Evolutionary conservation across 495 filamentous ascomycete species (phyloP).

Genomic region (Acidiella bohemica): DNA sequence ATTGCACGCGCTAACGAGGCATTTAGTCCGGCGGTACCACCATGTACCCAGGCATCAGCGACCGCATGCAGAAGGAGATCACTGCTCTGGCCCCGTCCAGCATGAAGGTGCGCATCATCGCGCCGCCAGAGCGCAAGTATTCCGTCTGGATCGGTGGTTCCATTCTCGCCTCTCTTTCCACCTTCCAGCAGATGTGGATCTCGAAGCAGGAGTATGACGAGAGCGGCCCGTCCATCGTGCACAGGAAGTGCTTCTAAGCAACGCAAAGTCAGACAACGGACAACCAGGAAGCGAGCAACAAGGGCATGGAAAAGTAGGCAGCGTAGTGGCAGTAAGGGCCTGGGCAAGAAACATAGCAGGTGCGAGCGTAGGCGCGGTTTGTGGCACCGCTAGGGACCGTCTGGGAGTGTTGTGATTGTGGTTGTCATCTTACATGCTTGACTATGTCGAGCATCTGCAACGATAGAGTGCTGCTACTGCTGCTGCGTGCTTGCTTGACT

Average conservation of each 20-base stretch:
- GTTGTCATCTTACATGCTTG: conserved; percentile 10
- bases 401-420: too few relatives aligned
- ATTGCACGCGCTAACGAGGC: conserved; percentile 14
- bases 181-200: conserved; percentile 99
- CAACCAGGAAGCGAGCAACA: too few relatives aligned
- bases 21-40: conserved; percentile 91
- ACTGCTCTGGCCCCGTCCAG: conserved; percentile 96
- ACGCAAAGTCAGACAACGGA: too few relatives aligned
- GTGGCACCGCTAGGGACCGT: too few relatives aligned
- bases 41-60: conserved; percentile 99
- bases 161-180: conserved; percentile 96
- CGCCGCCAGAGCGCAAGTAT: conserved; percentile 66
- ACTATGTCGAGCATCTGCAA: conserved; percentile 14
- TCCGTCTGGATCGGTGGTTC: conserved; percentile 99
- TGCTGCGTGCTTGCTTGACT: too few relatives aligned
- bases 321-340: too few relatives aligned
- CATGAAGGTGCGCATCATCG: conserved; percentile 73
- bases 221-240: conserved; percentile 96
- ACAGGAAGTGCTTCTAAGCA: conserved; percentile 99
- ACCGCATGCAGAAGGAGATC: conserved; percentile 99
- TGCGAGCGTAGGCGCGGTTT: too few relatives aligned
- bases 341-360: too few relatives aligned
- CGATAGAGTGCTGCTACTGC: conserved; percentile 9
- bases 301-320: too few relatives aligned
- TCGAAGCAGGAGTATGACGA: conserved; percentile 99